A percentile compares a stretch with the other conserved stretches of the same genome.
phyloP scores from a whole-genome alignment of 192 early-diverging fungal species.

The Coemansia sp. region DNA sequence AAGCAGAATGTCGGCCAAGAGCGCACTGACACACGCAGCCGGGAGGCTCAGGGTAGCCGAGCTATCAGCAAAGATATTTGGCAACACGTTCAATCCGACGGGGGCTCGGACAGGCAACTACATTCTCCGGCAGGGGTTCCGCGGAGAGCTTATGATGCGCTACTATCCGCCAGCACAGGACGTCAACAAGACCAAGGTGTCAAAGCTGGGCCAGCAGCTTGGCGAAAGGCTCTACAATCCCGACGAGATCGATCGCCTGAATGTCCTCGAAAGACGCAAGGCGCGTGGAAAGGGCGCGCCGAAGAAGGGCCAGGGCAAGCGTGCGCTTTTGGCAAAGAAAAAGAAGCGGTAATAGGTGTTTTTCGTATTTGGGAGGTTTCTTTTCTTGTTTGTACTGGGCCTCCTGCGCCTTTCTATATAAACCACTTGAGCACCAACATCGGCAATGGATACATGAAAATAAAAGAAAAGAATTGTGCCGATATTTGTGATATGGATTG shows the following conservation, averaged over 20 bases:
- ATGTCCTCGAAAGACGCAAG: conserved; percentile 66
- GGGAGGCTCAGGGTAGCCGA: conserved; percentile 57
- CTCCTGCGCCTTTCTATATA: too few species aligned
- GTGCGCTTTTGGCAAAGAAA: conserved; percentile 46
- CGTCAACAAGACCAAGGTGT: conserved; percentile 23
- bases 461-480: too few species aligned
- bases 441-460: too few species aligned
- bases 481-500: too few species aligned
- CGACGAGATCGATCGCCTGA: conserved; percentile 67
- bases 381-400: background rate
- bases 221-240: conserved; percentile 50
- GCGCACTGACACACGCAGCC: conserved; percentile 17
- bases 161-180: conserved; percentile 67
- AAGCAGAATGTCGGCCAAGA: conserved; percentile 19
- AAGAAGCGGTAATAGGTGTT: conserved; percentile 20
- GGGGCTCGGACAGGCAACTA: conserved; percentile 69
- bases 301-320: conserved; percentile 64
- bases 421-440: too few species aligned
- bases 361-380: background rate
- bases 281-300: conserved; percentile 77
- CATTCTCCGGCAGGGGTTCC: conserved; percentile 66
- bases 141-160: conserved; percentile 65
- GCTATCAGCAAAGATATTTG: conserved; percentile 65
- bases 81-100: conserved; percentile 71
- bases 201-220: conserved; percentile 31